phyloP scores from a whole-genome alignment of 2,329 filamentous ascomycete genomes.

The Macrophomina phaseolina region DNA sequence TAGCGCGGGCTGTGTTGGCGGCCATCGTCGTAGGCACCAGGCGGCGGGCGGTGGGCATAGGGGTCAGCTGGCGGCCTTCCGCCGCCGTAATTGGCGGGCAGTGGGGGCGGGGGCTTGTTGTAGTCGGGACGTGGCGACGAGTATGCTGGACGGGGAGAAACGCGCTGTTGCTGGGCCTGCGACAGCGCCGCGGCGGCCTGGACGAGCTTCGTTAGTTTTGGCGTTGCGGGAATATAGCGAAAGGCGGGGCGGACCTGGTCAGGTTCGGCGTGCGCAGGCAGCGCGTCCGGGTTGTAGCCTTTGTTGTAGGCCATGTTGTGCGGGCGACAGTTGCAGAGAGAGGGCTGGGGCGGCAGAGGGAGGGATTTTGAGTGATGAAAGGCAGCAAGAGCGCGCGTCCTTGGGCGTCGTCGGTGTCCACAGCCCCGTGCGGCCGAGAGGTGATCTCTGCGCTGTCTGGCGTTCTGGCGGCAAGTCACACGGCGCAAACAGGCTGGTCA shows the following conservation, averaged over 20 bases:
- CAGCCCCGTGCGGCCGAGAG: constrained; percentile 27
- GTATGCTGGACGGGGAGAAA: constrained; percentile 40
- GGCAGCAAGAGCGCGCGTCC: constrained; percentile 5
- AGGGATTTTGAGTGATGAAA: constrained; percentile 8
- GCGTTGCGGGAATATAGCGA: constrained; percentile 4
- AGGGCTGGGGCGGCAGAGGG: neutral
- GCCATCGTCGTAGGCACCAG: constrained; percentile 42
- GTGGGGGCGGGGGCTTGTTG: constrained; percentile 51
- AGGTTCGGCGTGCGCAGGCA: constrained; percentile 87
- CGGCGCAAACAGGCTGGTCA: constrained; percentile 18
- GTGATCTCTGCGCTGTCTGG: constrained; percentile 20
- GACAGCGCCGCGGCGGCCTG: constrained; percentile 45
- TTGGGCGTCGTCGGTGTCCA: constrained; percentile 13
- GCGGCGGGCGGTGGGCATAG: constrained; percentile 33
- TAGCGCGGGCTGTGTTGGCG: constrained; percentile 37
- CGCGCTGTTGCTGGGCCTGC: constrained; percentile 31
- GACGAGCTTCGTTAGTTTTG: constrained; percentile 38
- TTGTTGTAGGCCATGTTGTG: constrained; percentile 87
- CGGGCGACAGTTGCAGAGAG: constrained; percentile 3
- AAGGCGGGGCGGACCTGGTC: constrained; percentile 63
- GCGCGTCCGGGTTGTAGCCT: constrained; percentile 89
- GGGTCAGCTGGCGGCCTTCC: constrained; percentile 35
- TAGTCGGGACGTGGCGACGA: constrained; percentile 45
- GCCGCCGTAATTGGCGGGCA: constrained; percentile 42
- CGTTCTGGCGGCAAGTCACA: constrained; percentile 12